Conservation (phyloP, 2,329 filamentous ascomycete genomes). For the Chaetomiaceae sp. region DNA sequence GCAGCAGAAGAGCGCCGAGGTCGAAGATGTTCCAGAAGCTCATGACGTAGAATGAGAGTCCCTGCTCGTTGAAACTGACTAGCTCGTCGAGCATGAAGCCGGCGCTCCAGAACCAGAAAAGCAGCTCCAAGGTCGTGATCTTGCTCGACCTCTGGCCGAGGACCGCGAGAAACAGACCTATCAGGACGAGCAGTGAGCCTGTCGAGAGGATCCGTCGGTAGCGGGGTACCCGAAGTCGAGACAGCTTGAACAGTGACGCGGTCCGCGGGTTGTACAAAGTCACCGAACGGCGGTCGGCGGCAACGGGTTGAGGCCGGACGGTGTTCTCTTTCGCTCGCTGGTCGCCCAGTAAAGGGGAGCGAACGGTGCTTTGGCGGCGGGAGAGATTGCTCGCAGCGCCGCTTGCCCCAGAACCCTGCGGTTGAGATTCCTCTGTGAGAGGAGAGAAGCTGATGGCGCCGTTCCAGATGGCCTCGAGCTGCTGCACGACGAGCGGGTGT, state of each 20-base stretch:
- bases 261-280: conserved; percentile 86
- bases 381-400: conserved; percentile 21
- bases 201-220: conserved; percentile 91
- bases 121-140: conserved; percentile 78
- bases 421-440: conserved; percentile 77
- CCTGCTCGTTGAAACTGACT: conserved; percentile 93
- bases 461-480: conserved; percentile 96
- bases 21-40: conserved; percentile 98
- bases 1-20: conserved; percentile 77
- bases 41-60: conserved; percentile 94
- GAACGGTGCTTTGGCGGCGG: conserved; percentile 38
- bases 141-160: conserved; percentile 68
- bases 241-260: conserved; percentile 87
- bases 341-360: conserved; percentile 49
- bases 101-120: conserved; percentile 98
- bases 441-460: conserved; percentile 94
- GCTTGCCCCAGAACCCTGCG: conserved; percentile 36
- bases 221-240: conserved; percentile 80
- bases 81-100: conserved; percentile 97
- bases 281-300: conserved; percentile 63
- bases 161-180: conserved; percentile 81
- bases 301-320: conserved; percentile 26
- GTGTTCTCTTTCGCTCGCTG: conserved; percentile 32
- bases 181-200: conserved; percentile 76
- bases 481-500: conserved; percentile 86